Evolutionary conservation across 345 rosid genomes (phyloP).

Genomic region (Abelmoschus esculentus): DNA sequence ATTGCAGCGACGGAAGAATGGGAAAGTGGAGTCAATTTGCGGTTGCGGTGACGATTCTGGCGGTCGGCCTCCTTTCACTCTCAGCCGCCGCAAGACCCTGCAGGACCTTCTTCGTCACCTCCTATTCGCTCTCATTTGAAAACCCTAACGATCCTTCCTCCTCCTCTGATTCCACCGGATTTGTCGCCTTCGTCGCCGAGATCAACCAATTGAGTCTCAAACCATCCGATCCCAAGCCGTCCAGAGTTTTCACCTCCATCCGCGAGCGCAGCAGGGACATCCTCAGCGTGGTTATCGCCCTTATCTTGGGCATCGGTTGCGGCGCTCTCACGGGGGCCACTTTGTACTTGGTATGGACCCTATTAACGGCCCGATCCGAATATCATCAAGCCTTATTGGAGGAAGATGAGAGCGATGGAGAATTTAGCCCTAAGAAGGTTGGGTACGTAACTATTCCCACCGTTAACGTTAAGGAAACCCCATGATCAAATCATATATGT

Average conservation of each 20-base stretch:
- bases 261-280: slow-evolving; percentile 81
- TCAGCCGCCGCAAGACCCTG: slow-evolving; percentile 38
- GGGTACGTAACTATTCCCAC: too few relatives aligned
- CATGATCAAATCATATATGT: background rate
- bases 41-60: slow-evolving; percentile 6
- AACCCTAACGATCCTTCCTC: slow-evolving; percentile 29
- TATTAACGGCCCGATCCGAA: too few relatives aligned
- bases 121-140: slow-evolving; percentile 58
- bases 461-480: too few relatives aligned
- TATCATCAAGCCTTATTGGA: too few relatives aligned
- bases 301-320: slow-evolving; percentile 86
- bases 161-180: slow-evolving; percentile 25
- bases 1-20: slow-evolving; percentile 2
- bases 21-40: background rate
- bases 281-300: slow-evolving; percentile 75
- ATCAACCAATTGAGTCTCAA: slow-evolving; percentile 32
- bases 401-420: slow-evolving; percentile 30
- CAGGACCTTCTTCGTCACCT: slow-evolving; percentile 51
- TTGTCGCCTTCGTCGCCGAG: slow-evolving; percentile 55
- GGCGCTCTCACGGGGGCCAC: slow-evolving; percentile 91
- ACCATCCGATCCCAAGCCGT: slow-evolving; percentile 28
- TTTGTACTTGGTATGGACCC: too few relatives aligned
- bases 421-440: background rate
- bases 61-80: slow-evolving; percentile 23
- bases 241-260: slow-evolving; percentile 45